Evolutionary conservation across 2,329 filamentous ascomycete species (phyloP).

Genomic region (Lachnellula cervina): DNA sequence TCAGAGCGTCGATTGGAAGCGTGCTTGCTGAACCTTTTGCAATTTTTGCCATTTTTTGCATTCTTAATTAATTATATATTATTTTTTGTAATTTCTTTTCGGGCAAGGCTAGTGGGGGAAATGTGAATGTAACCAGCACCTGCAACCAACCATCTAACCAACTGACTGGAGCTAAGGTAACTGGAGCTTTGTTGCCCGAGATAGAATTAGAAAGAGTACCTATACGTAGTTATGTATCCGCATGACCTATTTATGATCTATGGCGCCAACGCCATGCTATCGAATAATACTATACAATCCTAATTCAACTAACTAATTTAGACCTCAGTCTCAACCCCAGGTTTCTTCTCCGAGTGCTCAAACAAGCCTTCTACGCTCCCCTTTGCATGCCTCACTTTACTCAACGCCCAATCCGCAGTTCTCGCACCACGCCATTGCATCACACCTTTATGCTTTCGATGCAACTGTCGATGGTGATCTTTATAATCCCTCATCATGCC

Average conservation of each 20-base stretch:
- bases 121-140: no score
- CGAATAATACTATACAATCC: neutral
- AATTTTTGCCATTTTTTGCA: no score
- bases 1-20: no score
- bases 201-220: no score
- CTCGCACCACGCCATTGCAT: slow-evolving; percentile 65
- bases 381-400: slow-evolving; percentile 49
- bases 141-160: no score
- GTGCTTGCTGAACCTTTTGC: no score
- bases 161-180: no score
- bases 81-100: no score
- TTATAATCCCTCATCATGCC: slow-evolving; percentile 57
- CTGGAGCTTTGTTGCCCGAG: no score
- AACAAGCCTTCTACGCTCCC: slow-evolving; percentile 43
- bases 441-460: slow-evolving; percentile 61
- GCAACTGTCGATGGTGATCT: slow-evolving; percentile 52
- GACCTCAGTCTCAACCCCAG: slow-evolving; percentile 65
- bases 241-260: neutral
- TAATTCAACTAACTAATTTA: slow-evolving; percentile 31
- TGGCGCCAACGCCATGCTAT: neutral
- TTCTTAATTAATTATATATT: no score
- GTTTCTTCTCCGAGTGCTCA: slow-evolving; percentile 53
- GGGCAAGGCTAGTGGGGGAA: no score
- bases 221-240: no score
- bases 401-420: slow-evolving; percentile 53